phyloP scores from a whole-genome alignment of 1,284 basidiomycete genomes.

The Hypsizygus ulmarius region DNA sequence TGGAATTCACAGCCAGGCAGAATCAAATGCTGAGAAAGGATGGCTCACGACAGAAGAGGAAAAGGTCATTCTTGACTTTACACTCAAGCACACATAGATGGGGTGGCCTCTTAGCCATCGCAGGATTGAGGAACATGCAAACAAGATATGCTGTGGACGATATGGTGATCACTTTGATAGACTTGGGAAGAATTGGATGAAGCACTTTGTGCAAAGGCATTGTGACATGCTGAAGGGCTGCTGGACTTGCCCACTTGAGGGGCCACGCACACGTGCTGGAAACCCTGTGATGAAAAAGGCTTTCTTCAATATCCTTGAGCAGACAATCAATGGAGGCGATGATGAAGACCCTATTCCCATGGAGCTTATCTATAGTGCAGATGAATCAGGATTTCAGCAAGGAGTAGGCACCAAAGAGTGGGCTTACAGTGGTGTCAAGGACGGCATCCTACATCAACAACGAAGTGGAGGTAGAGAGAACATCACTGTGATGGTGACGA shows the following conservation, averaged over 20 bases:
- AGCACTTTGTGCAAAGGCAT: slow-evolving; percentile 31
- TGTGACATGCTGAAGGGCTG: slow-evolving; percentile 24
- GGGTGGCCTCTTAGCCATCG: slow-evolving; percentile 34
- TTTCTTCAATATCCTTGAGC: slow-evolving; percentile 27
- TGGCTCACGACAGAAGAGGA: slow-evolving; percentile 28
- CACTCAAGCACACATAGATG: slow-evolving; percentile 24
- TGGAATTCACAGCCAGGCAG: slow-evolving; percentile 13
- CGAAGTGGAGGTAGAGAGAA: slow-evolving; percentile 30
- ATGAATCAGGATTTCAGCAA: slow-evolving; percentile 32
- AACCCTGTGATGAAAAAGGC: slow-evolving; percentile 30
- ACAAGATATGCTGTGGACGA: slow-evolving; percentile 24
- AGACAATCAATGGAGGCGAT: slow-evolving; percentile 20
- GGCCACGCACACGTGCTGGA: slow-evolving; percentile 26
- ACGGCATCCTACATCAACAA: slow-evolving; percentile 24
- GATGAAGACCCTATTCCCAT: slow-evolving; percentile 15
- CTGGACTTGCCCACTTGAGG: slow-evolving; percentile 31
- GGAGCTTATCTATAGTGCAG: slow-evolving; percentile 30
- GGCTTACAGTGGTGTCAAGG: slow-evolving; percentile 19
- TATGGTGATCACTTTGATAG: slow-evolving; percentile 27
- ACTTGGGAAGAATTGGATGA: slow-evolving; percentile 34
- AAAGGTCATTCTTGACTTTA: slow-evolving; percentile 27
- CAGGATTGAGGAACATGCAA: slow-evolving; percentile 29
- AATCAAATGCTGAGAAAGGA: slow-evolving; percentile 22
- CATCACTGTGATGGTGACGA: slow-evolving; percentile 33
- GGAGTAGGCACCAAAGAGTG: slow-evolving; percentile 15